Evolutionary conservation across 192 early-diverging fungal species (phyloP).

Genomic region (Lunasporangiospora selenospora): DNA sequence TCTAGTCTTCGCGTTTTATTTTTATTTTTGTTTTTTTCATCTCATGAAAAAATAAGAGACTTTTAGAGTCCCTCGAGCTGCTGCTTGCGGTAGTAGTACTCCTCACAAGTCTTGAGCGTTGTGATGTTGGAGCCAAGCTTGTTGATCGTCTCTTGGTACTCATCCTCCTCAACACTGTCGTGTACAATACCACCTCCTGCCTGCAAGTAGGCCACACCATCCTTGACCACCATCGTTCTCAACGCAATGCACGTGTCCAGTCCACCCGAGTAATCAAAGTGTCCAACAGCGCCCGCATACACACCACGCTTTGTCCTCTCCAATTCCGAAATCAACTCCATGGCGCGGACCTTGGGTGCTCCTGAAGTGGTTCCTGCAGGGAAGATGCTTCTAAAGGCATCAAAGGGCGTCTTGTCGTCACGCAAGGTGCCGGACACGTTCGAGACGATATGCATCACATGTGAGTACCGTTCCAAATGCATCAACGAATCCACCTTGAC

Average conservation of each 20-base stretch:
- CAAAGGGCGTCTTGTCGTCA: conserved; percentile 88
- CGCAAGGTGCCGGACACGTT: conserved; percentile 92
- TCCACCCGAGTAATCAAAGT: conserved; percentile 92
- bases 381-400: conserved; percentile 97
- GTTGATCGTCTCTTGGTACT: conserved; percentile 97
- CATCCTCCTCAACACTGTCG: conserved; percentile 89
- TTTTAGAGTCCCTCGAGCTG: conserved; percentile 47
- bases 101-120: conserved; percentile 87
- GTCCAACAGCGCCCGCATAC: conserved; percentile 91
- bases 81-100: conserved; percentile 75
- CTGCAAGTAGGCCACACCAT: conserved; percentile 94
- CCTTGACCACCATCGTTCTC: conserved; percentile 98
- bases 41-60: no score
- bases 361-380: conserved; percentile 99
- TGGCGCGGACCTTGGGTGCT: conserved; percentile 97
- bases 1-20: no score
- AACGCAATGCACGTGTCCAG: conserved; percentile 99
- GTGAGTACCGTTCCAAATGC: conserved; percentile 95
- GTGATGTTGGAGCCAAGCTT: conserved; percentile 93
- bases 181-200: conserved; percentile 97
- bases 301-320: conserved; percentile 95
- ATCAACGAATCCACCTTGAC: conserved; percentile 97
- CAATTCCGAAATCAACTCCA: conserved; percentile 91
- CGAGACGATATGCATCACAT: conserved; percentile 99
- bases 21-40: no score